Percentiles rank a stretch among this genome's conserved stretches.
phyloP scores from a whole-genome alignment of 441 rosid species.

The Gossypium aridum region DNA sequence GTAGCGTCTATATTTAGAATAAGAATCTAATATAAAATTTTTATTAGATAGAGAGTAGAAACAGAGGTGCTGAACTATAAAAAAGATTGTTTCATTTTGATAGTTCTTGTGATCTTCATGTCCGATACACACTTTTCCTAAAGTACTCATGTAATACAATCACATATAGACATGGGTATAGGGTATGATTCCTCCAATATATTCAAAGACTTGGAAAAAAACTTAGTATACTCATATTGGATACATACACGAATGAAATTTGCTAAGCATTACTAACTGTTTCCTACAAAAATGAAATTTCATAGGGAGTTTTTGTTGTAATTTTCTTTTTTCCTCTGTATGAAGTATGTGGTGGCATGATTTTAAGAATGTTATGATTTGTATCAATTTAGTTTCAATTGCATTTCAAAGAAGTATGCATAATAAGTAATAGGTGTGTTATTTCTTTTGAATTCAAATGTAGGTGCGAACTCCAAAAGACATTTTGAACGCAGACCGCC shows the following conservation, averaged over 20 bases:
- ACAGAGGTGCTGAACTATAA: not conserved
- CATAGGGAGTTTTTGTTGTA: not conserved
- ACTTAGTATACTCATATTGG: not conserved
- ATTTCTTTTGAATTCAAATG: constrained; percentile 11
- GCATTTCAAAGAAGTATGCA: not conserved
- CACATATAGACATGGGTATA: not conserved
- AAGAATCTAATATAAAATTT: not conserved
- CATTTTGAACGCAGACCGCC: constrained; percentile 68
- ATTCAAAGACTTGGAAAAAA: not conserved
- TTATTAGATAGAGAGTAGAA: not conserved
- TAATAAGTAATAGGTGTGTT: not conserved
- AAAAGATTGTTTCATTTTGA: not conserved
- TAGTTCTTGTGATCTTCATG: not conserved
- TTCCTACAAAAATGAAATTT: not conserved
- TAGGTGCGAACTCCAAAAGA: constrained; percentile 82
- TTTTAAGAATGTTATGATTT: not conserved
- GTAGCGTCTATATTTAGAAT: not conserved
- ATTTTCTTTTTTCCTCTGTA: not conserved
- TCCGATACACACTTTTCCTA: not conserved
- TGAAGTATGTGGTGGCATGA: constrained; percentile 1
- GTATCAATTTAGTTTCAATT: constrained; percentile 1
- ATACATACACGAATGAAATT: not conserved
- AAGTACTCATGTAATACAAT: not conserved
- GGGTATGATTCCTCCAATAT: not conserved
- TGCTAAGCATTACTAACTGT: not conserved